Evolutionary conservation across 805 yeast species (phyloP).

Genomic region (Cyberlindnera sargentensis): DNA sequence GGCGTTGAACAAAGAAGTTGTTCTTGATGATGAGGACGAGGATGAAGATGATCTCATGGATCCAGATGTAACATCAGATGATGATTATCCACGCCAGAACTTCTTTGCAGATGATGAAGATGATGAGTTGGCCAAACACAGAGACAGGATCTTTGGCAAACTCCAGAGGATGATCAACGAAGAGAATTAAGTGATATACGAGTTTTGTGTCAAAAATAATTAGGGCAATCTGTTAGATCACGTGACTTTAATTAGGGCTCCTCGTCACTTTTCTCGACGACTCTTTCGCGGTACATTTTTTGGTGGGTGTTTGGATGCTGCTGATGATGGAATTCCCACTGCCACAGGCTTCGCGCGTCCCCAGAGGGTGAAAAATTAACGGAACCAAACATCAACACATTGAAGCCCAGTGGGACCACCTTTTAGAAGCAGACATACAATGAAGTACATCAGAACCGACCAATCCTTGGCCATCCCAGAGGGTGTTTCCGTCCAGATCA

Average conservation of each 20-base stretch:
- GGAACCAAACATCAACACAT: constrained; percentile 1
- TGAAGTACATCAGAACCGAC: constrained; percentile 87
- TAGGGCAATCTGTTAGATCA: constrained; percentile 1
- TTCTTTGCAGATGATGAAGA: constrained; percentile 52
- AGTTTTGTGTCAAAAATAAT: not conserved
- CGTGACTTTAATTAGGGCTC: not conserved
- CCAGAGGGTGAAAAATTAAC: constrained; percentile 2
- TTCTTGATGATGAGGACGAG: constrained; percentile 22
- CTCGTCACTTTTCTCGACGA: not conserved
- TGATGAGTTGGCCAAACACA: constrained; percentile 54
- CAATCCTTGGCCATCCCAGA: constrained; percentile 83
- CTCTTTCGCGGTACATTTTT: not conserved
- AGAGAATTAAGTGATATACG: constrained; percentile 1
- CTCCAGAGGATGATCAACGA: constrained; percentile 50
- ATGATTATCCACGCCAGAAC: constrained; percentile 35
- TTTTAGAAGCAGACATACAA: constrained; percentile 20
- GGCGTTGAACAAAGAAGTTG: constrained; percentile 23
- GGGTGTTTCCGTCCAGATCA: constrained; percentile 86
- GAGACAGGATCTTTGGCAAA: constrained; percentile 55
- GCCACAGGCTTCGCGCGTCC: not conserved
- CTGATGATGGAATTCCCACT: not conserved
- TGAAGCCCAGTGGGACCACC: not conserved
- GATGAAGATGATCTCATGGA: constrained; percentile 55
- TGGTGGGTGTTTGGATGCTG: constrained; percentile 9
- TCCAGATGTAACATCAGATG: constrained; percentile 26